Conservation (phyloP, 345 rosid species). For the Rhodamnia rubescens region DNA sequence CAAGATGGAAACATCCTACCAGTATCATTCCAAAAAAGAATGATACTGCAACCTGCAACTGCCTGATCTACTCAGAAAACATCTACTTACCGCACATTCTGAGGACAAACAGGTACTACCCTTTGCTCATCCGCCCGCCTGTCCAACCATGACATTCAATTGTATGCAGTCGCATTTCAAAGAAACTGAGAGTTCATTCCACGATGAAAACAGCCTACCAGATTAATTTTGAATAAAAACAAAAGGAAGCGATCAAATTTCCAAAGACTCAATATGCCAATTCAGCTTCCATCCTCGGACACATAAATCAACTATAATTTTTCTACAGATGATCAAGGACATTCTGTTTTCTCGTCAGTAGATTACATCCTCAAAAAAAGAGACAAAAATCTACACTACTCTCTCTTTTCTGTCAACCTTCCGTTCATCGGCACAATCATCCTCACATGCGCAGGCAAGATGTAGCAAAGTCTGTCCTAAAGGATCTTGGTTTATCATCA, state of each 20-base stretch:
- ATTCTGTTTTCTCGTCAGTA: background rate
- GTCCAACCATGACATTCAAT: background rate
- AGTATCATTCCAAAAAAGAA: background rate
- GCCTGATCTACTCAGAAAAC: background rate
- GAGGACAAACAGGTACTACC: background rate
- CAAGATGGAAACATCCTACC: background rate
- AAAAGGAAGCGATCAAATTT: background rate
- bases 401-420: background rate
- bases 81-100: background rate
- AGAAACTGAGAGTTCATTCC: background rate
- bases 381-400: background rate
- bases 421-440: background rate
- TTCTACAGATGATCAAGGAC: background rate
- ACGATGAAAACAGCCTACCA: background rate
- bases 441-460: background rate
- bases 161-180: background rate
- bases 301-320: background rate
- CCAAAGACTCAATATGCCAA: background rate
- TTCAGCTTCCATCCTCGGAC: background rate
- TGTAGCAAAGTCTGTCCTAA: background rate
- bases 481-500: background rate
- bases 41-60: background rate
- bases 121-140: background rate
- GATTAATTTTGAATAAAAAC: background rate
- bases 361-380: background rate